These are phyloP conservation scores for Leccinum broughii DNA, from an alignment of 768 basidiomycete genomes.

Conservation along the genomic window DNA sequence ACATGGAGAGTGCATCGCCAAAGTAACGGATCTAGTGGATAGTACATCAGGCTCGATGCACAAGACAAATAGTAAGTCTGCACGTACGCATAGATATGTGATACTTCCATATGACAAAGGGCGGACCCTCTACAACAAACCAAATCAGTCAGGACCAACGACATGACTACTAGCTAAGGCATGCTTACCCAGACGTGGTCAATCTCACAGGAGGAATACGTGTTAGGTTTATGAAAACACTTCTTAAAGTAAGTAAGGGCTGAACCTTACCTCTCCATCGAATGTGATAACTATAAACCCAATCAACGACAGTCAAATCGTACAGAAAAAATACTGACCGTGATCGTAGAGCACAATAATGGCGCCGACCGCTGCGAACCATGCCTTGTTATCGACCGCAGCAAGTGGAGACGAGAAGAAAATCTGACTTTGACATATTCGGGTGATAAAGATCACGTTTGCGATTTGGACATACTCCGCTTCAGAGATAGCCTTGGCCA, in stretches of 20 bases:
- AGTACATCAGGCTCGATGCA: not conserved
- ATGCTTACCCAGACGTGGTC: conserved; percentile 23
- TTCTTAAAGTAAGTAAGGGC: not conserved
- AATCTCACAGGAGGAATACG: conserved; percentile 6
- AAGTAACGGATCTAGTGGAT: conserved; percentile 25
- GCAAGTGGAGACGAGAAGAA: not conserved
- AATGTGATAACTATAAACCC: conserved; percentile 13
- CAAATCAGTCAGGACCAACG: not conserved
- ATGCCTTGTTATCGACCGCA: not conserved
- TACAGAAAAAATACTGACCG: conserved; percentile 1
- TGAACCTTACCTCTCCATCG: conserved; percentile 15
- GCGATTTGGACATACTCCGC: not conserved
- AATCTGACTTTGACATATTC: conserved; percentile 17
- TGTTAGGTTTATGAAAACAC: not conserved
- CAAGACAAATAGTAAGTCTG: not conserved
- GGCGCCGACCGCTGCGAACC: conserved; percentile 9
- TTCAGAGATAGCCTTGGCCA: not conserved
- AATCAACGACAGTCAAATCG: not conserved
- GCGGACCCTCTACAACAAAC: not conserved
- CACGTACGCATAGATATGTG: conserved; percentile 11
- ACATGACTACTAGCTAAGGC: not conserved
- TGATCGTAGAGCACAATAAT: conserved; percentile 24
- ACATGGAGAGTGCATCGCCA: conserved; percentile 22
- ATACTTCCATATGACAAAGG: not conserved
- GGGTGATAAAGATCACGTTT: conserved; percentile 4